phyloP scores from a whole-genome alignment of 768 basidiomycete genomes.

The Sporobolomyces phaffii region DNA sequence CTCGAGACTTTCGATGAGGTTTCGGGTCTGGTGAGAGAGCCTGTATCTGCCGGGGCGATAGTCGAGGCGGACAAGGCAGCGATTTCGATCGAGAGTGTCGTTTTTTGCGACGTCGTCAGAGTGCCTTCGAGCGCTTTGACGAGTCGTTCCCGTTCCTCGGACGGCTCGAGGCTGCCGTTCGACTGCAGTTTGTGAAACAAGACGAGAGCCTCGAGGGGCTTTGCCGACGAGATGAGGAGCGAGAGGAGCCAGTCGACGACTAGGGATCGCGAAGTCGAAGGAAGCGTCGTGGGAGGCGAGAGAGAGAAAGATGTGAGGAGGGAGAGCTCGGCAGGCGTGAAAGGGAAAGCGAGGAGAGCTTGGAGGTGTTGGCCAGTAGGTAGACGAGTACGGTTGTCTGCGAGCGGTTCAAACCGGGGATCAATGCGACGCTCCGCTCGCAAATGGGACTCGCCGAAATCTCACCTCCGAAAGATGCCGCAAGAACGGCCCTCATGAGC shows the following conservation, averaged over 20 bases:
- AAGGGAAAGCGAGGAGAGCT: constrained; percentile 22
- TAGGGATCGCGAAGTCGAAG: background rate
- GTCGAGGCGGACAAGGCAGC: background rate
- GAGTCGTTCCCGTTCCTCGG: constrained; percentile 21
- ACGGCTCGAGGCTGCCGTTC: background rate
- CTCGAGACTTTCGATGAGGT: no score
- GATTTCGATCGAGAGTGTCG: constrained; percentile 17
- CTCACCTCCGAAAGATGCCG: constrained; percentile 35
- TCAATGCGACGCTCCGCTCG: no score
- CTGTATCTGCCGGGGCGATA: no score
- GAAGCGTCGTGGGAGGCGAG: background rate
- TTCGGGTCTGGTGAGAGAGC: no score
- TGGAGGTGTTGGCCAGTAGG: constrained; percentile 20
- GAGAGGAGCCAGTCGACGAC: constrained; percentile 33
- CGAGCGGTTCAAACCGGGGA: no score
- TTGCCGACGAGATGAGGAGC: constrained; percentile 26
- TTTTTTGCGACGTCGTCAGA: constrained; percentile 16
- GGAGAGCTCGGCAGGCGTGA: constrained; percentile 17
- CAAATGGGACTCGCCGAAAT: no score
- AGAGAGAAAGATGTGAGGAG: constrained; percentile 24
- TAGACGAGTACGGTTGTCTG: constrained; percentile 24
- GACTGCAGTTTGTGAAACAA: constrained; percentile 5
- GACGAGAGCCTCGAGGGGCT: constrained; percentile 31
- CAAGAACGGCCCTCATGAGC: constrained; percentile 12
- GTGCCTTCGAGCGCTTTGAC: constrained; percentile 28